A percentile compares a stretch with the other conserved stretches of the same genome.
phyloP scores from a whole-genome alignment of 495 filamentous ascomycete species.

The Thozetella sp. region DNA sequence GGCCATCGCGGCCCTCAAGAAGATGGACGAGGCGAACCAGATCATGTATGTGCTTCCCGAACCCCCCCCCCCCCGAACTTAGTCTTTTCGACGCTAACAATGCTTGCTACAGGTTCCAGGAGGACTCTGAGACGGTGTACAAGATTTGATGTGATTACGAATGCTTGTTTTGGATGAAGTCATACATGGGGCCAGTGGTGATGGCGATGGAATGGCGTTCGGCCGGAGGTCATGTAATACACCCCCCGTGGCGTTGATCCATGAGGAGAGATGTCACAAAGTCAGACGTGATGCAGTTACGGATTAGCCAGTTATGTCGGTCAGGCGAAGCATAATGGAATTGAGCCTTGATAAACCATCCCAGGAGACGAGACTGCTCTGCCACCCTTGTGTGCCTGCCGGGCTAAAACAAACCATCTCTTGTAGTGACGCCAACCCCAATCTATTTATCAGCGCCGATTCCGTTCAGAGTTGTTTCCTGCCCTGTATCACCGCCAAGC shows the following conservation, averaged over 20 bases:
- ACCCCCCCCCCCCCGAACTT: not conserved
- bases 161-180: not conserved
- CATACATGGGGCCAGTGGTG: not conserved
- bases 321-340: not conserved
- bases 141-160: conserved; percentile 32
- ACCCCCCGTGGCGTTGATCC: not conserved
- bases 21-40: conserved; percentile 81
- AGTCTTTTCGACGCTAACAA: conserved; percentile 23
- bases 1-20: conserved; percentile 73
- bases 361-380: too few relatives aligned
- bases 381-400: too few relatives aligned
- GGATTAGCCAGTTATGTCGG: not conserved
- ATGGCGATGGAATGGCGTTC: not conserved
- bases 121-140: conserved; percentile 41
- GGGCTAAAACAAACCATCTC: not conserved
- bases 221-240: not conserved
- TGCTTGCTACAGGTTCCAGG: conserved; percentile 37
- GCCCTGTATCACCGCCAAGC: not conserved
- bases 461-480: not conserved
- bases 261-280: not conserved
- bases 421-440: not conserved
- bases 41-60: conserved; percentile 75
- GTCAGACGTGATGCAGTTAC: too few relatives aligned
- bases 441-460: conserved; percentile 3
- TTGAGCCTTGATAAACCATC: not conserved